Conservation (phyloP, 139 green algal species). For the Closterium sp. region DNA sequence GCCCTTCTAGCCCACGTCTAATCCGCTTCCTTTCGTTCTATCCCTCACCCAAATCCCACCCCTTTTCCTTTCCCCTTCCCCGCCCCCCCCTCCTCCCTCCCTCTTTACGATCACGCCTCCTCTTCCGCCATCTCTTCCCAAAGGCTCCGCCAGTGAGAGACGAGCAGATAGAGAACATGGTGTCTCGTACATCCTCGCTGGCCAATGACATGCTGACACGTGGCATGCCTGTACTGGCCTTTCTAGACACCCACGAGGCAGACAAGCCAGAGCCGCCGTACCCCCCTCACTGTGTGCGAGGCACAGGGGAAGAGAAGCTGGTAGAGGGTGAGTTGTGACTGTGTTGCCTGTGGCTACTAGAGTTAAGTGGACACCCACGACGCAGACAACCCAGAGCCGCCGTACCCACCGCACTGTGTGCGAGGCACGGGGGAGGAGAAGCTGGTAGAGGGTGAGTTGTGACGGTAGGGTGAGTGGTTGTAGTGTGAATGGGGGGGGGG, state of each 20-base stretch:
- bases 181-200: conserved; percentile 7
- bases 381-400: conserved; percentile 36
- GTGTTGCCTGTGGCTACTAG: not conserved
- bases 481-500: too few relatives aligned
- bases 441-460: conserved; percentile 14
- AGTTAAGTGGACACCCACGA: too few relatives aligned
- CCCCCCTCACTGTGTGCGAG: conserved; percentile 36
- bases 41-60: too few relatives aligned
- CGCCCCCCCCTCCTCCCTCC: not conserved
- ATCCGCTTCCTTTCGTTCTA: too few relatives aligned
- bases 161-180: conserved; percentile 27
- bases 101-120: not conserved
- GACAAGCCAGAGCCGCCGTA: conserved; percentile 35
- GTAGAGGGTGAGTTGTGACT: conserved; percentile 14
- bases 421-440: conserved; percentile 45
- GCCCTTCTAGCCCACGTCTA: too few relatives aligned
- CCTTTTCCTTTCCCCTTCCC: too few relatives aligned
- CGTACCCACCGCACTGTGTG: conserved; percentile 41
- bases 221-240: conserved; percentile 27
- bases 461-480: not conserved
- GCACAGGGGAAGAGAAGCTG: conserved; percentile 45
- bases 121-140: not conserved
- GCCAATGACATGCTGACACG: conserved; percentile 13
- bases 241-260: conserved; percentile 42
- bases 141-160: conserved; percentile 13